A percentile compares a stretch with the other conserved stretches of the same genome.
Evolutionary conservation across 495 filamentous ascomycete genomes (phyloP).

Genomic region (Aspergillus egyptiacus): DNA sequence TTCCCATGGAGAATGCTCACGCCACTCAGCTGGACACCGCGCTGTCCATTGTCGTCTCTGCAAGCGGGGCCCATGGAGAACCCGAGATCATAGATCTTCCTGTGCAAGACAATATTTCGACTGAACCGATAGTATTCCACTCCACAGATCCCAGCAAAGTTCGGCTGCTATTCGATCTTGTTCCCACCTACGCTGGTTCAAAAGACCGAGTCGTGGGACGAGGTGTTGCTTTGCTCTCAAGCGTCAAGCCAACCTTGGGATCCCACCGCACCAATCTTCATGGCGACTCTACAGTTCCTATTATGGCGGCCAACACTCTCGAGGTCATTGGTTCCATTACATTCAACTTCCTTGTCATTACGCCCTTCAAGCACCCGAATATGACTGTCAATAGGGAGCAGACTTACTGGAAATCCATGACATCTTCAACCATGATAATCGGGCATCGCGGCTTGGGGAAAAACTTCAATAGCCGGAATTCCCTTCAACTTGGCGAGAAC

Average conservation of each 20-base stretch:
- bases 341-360: slow-evolving; percentile 95
- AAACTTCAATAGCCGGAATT: slow-evolving; percentile 74
- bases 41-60: slow-evolving; percentile 86
- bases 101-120: slow-evolving; percentile 86
- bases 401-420: slow-evolving; percentile 90
- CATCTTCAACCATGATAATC: slow-evolving; percentile 82
- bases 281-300: slow-evolving; percentile 88
- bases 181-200: slow-evolving; percentile 94
- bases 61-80: slow-evolving; percentile 77
- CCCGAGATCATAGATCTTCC: slow-evolving; percentile 86
- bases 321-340: slow-evolving; percentile 92
- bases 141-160: slow-evolving; percentile 72
- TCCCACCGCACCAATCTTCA: slow-evolving; percentile 78
- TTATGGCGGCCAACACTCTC: slow-evolving; percentile 70
- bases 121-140: slow-evolving; percentile 85
- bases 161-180: slow-evolving; percentile 87
- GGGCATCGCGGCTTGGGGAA: slow-evolving; percentile 91
- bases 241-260: slow-evolving; percentile 73
- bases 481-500: slow-evolving; percentile 92
- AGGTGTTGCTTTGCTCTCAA: slow-evolving; percentile 82
- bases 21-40: slow-evolving; percentile 91
- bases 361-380: slow-evolving; percentile 87
- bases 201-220: slow-evolving; percentile 85
- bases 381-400: slow-evolving; percentile 84
- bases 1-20: slow-evolving; percentile 80